Evolutionary conservation across 805 yeast species (phyloP).

Genomic region (Debaryomyces maramus): DNA sequence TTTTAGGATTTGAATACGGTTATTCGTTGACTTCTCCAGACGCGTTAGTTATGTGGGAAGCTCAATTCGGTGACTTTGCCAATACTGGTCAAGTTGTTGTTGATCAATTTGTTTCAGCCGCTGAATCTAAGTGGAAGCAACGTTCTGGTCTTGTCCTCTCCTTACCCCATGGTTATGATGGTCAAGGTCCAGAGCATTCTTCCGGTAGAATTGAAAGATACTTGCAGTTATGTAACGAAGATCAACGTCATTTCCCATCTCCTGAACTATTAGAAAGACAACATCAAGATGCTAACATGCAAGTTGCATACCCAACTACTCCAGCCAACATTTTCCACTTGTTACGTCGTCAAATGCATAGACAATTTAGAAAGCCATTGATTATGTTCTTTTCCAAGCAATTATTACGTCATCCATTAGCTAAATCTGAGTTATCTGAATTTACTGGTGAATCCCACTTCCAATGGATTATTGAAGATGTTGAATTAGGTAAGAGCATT

Average conservation of each 20-base stretch:
- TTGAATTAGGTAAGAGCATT: constrained; percentile 76
- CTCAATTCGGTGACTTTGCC: constrained; percentile 99
- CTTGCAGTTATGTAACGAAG: constrained; percentile 93
- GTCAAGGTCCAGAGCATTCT: constrained; percentile 99
- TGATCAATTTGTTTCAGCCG: constrained; percentile 95
- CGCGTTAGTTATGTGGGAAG: constrained; percentile 97
- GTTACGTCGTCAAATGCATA: constrained; percentile 98
- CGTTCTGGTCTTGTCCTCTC: constrained; percentile 95
- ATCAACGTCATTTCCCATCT: constrained; percentile 90
- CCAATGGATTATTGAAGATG: constrained; percentile 95
- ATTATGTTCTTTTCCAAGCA: constrained; percentile 87
- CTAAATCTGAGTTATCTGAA: constrained; percentile 79
- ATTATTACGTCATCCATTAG: constrained; percentile 95
- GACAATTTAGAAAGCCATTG: constrained; percentile 96
- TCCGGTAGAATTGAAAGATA: constrained; percentile 97
- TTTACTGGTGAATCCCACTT: constrained; percentile 90
- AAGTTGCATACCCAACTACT: constrained; percentile 96
- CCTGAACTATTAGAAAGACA: constrained; percentile 89
- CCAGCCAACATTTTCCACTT: constrained; percentile 96
- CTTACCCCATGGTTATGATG: constrained; percentile 98
- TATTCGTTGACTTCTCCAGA: constrained; percentile 97
- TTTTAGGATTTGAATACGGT: constrained; percentile 98
- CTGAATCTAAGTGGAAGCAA: constrained; percentile 98
- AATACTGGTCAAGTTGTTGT: constrained; percentile 97
- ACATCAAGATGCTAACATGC: constrained; percentile 98